These are phyloP conservation scores for Paecilomyces niveus DNA, from an alignment of 2,329 filamentous ascomycete genomes.

Conservation along the genomic window DNA sequence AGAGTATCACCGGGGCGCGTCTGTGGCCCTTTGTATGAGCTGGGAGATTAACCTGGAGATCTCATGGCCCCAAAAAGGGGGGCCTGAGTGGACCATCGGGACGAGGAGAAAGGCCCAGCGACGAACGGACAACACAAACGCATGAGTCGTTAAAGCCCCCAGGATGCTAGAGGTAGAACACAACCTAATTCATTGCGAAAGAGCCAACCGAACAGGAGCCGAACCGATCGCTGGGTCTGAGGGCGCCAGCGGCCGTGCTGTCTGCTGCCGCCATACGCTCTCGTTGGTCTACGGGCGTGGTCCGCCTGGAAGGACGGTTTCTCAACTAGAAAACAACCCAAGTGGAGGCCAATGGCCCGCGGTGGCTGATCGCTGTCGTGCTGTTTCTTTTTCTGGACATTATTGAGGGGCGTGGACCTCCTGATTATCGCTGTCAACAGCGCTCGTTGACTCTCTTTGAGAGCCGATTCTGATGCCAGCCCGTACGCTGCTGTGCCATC, in stretches of 20 bases:
- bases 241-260: not conserved
- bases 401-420: not conserved
- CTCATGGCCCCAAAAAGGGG: conserved; percentile 6
- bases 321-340: not conserved
- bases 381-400: not conserved
- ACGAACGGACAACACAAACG: conserved; percentile 1
- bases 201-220: not conserved
- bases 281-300: not conserved
- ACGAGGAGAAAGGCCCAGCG: not conserved
- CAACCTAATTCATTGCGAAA: not conserved
- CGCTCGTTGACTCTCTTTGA: not conserved
- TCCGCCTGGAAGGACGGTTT: not conserved
- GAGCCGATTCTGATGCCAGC: not conserved
- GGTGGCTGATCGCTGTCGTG: not conserved
- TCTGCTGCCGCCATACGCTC: not conserved
- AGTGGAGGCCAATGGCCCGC: not conserved
- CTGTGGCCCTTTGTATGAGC: conserved; percentile 29
- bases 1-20: conserved; percentile 12
- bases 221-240: not conserved
- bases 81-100: conserved; percentile 6
- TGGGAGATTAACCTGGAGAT: conserved; percentile 32
- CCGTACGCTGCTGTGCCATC: not conserved
- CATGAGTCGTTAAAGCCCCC: not conserved
- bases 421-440: not conserved
- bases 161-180: too few species aligned